Evolutionary conservation across 768 basidiomycete genomes (phyloP), one percentile per base, ranked within the genome.

Genomic region (Sarcodon sp.): DNA sequence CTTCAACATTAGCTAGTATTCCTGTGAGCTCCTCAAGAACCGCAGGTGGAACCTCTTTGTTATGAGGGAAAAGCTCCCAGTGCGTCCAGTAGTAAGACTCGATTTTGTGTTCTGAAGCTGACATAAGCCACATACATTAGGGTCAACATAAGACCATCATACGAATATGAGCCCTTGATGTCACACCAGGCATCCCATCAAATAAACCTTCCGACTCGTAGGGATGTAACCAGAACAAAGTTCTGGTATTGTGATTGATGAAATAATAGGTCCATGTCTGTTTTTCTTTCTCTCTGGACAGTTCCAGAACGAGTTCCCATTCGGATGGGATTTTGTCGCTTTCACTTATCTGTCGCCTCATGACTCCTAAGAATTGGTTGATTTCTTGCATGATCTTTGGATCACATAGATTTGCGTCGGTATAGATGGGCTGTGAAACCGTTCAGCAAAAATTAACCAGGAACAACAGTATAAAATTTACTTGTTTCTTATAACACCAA

Each of bases 181-280:
- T 50, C 34, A 53, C 52, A 18, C 54, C 53, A 8, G 35, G 36
- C 12, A 58, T 5, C 31, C 18, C 16, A 21, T 8, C 60, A 59
- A 65, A 48, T 32, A 77, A 54, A 4, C 57, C 45, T 0, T 47
- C 34, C 0, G 66, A 63, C 0, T 67, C 55, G 50, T 66, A 71
- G 0, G 61, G 51, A 45, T 79, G 69, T 36, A 79, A 50, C 67
- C 73, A 81, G 51, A 80, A 80, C n/a, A 79, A 58, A 18, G 61
- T 57, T 18, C 72, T 67, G 0, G 59, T 57, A 1, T 53, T 31
- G 39, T 77, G 76, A 50, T 75, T 66, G 21, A 67, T 72, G 48
- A 75, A 75, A 52, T 77, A 78, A 54, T 78, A 78, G 9, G 12
- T 48, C n/a, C 47, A 47, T 3, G n/a, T 12, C 27, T 48, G 38